Percentiles rank a stretch among this genome's conserved stretches.
Evolutionary conservation across 495 filamentous ascomycete genomes (phyloP).

Genomic region (Aspergillus kassunensis): DNA sequence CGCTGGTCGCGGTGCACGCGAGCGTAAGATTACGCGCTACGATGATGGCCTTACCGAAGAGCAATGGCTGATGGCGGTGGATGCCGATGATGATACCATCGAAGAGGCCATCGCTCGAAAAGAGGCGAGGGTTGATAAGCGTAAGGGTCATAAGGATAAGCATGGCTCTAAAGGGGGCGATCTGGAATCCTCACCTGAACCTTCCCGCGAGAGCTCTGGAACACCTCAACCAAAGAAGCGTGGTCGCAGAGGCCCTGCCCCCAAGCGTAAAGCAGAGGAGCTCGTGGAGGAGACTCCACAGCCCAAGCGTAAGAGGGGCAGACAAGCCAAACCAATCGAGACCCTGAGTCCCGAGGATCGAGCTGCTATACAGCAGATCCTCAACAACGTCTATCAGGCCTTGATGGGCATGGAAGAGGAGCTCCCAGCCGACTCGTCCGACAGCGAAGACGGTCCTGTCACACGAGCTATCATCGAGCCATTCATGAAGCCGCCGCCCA

Average conservation of each 20-base stretch:
- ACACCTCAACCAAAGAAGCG: conserved; percentile 63
- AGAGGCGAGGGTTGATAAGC: conserved; percentile 73
- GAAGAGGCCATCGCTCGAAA: conserved; percentile 92
- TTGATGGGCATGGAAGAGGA: conserved; percentile 73
- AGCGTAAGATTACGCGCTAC: conserved; percentile 88
- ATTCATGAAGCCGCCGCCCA: conserved; percentile 88
- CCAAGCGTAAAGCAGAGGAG: conserved; percentile 84
- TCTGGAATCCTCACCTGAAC: conserved; percentile 69
- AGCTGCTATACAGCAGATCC: conserved; percentile 63
- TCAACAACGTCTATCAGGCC: conserved; percentile 69
- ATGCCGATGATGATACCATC: conserved; percentile 90
- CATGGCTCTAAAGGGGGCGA: conserved; percentile 38
- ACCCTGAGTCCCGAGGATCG: conserved; percentile 47
- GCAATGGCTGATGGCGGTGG: conserved; percentile 90
- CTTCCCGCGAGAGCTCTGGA: conserved; percentile 76
- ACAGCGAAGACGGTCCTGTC: conserved; percentile 56
- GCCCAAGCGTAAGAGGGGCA: conserved; percentile 76
- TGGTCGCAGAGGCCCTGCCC: conserved; percentile 60
- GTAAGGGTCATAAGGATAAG: conserved; percentile 70
- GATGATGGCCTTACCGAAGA: conserved; percentile 98
- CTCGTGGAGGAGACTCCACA: conserved; percentile 69
- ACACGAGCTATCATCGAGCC: conserved; percentile 85
- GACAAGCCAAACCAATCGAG: conserved; percentile 61
- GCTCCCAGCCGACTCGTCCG: conserved; percentile 53
- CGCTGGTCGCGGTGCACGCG: conserved; percentile 85